A percentile compares a stretch with the other conserved stretches of the same genome.
phyloP scores from a whole-genome alignment of 805 yeast species.

The Pichia scutulata region DNA sequence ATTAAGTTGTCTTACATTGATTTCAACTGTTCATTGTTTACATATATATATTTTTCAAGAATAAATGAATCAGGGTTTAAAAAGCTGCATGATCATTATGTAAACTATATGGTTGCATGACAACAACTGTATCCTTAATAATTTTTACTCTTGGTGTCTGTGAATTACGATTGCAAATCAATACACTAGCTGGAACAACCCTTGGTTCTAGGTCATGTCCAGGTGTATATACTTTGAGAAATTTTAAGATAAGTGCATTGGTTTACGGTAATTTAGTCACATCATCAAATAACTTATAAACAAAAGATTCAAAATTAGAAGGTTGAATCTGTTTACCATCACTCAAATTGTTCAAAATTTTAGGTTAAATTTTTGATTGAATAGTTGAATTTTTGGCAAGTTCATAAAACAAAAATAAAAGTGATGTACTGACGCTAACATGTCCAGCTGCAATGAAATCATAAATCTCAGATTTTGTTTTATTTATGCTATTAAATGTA shows the following conservation, averaged over 20 bases:
- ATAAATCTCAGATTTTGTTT: conserved; percentile 39
- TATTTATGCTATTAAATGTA: conserved; percentile 10
- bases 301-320: conserved; percentile 18
- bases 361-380: conserved; percentile 42
- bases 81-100: conserved; percentile 47
- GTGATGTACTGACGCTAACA: conserved; percentile 60
- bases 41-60: conserved; percentile 56
- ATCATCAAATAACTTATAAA: conserved; percentile 38
- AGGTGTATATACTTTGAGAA: conserved; percentile 54
- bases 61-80: conserved; percentile 34
- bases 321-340: conserved; percentile 17
- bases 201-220: conserved; percentile 73
- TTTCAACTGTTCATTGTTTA: conserved; percentile 31
- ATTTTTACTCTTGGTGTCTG: conserved; percentile 24
- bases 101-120: conserved; percentile 59
- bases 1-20: conserved; percentile 47
- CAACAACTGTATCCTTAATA: conserved; percentile 49
- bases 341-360: conserved; percentile 25
- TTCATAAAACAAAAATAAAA: conserved; percentile 52
- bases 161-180: conserved; percentile 22
- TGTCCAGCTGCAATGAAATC: conserved; percentile 77
- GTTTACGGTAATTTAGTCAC: conserved; percentile 38
- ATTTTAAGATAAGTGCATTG: conserved; percentile 56
- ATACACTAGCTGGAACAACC: conserved; percentile 31
- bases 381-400: conserved; percentile 41